A percentile compares a stretch with the other conserved stretches of the same genome.
Conservation (phyloP, 768 basidiomycete genomes). For the Brasilioporus rufonigricans region DNA sequence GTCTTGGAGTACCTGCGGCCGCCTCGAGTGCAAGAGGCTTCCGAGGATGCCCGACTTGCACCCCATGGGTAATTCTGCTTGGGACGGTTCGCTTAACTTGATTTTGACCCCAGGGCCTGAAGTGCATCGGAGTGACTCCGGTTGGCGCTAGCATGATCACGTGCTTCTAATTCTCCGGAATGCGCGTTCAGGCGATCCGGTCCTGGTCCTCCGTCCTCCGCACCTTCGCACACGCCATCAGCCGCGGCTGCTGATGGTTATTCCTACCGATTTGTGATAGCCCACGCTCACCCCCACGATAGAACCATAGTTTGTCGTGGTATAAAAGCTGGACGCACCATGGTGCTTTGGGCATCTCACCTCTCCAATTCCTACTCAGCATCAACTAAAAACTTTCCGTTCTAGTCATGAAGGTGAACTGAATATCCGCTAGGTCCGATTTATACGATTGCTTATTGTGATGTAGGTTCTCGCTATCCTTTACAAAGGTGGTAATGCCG, state of each 20-base stretch:
- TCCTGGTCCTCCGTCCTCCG: not conserved
- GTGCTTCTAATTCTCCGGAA: conserved; percentile 1
- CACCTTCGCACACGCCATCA: not conserved
- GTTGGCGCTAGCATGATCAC: conserved; percentile 9
- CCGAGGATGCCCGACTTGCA: conserved; percentile 10
- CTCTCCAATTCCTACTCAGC: conserved; percentile 10
- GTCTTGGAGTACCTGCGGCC: not conserved
- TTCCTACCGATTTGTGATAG: not conserved
- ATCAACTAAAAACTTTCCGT: not conserved
- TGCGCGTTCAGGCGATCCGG: not conserved
- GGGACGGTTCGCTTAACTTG: not conserved
- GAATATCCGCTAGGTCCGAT: not conserved
- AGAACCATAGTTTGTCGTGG: not conserved
- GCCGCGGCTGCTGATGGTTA: not conserved
- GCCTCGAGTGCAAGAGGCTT: not conserved
- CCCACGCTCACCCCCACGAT: not conserved
- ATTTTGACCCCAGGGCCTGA: too few relatives aligned
- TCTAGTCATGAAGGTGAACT: conserved; percentile 43
- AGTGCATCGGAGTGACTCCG: too few relatives aligned
- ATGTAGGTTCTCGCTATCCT: conserved; percentile 69
- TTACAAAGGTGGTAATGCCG: conserved; percentile 66
- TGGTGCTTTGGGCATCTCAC: not conserved
- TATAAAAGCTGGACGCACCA: conserved; percentile 19
- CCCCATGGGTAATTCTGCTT: not conserved
- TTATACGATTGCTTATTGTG: not conserved